phyloP scores from a whole-genome alignment of 1,284 basidiomycete species.

The Malassezia brasiliensis region DNA sequence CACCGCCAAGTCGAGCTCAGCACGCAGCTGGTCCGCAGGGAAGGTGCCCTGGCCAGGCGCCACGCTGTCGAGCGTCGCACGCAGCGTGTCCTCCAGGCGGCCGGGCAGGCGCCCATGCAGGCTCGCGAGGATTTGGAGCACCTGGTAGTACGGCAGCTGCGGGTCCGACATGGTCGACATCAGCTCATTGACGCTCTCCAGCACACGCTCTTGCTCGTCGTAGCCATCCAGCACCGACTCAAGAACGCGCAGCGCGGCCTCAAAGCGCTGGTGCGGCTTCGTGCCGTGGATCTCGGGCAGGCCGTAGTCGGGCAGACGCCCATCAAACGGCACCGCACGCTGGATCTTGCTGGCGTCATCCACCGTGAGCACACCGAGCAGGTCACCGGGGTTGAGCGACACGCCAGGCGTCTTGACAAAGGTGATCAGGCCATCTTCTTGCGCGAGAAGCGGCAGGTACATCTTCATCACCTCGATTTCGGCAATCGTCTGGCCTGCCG shows the following conservation, averaged over 20 bases:
- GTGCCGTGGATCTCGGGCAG: conserved; percentile 74
- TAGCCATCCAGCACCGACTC: conserved; percentile 62
- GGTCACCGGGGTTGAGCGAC: conserved; percentile 91
- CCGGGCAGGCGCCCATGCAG: conserved; percentile 85
- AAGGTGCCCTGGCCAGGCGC: conserved; percentile 67
- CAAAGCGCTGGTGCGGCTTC: conserved; percentile 81
- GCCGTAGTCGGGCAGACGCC: conserved; percentile 59
- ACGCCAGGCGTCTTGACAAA: conserved; percentile 97
- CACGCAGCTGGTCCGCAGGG: conserved; percentile 70
- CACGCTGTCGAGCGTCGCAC: conserved; percentile 66
- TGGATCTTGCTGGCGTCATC: conserved; percentile 95
- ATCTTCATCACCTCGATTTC: conserved; percentile 67
- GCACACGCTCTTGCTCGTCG: conserved; percentile 52
- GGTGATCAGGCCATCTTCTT: conserved; percentile 70
- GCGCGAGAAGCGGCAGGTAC: conserved; percentile 62
- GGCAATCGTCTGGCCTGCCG: conserved; percentile 89
- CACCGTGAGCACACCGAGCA: conserved; percentile 89
- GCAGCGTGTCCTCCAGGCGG: conserved; percentile 64
- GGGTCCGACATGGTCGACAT: conserved; percentile 67
- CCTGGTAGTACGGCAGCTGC: conserved; percentile 81
- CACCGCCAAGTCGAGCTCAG: conserved; percentile 56
- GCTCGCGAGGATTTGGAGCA: conserved; percentile 71
- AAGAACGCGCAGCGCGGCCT: conserved; percentile 66
- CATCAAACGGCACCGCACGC: conserved; percentile 95
- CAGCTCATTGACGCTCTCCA: conserved; percentile 69